Conservation (phyloP, 768 basidiomycete genomes). For the Lentinula raphanica region DNA sequence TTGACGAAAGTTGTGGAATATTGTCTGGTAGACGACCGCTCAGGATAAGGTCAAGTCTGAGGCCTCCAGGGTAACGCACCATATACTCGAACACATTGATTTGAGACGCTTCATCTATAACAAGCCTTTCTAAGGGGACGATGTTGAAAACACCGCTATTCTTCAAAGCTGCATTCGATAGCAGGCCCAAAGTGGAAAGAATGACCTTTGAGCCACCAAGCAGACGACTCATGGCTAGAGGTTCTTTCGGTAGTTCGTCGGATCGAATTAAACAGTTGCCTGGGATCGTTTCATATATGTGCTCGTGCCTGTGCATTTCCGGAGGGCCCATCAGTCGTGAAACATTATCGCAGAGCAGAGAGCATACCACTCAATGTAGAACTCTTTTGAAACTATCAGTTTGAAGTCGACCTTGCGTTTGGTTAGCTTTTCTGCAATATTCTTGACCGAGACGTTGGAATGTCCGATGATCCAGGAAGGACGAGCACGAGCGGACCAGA, state of each 20-base stretch:
- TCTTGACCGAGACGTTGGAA: constrained; percentile 48
- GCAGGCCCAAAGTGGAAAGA: constrained; percentile 45
- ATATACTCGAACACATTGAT: constrained; percentile 44
- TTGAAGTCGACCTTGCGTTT: constrained; percentile 33
- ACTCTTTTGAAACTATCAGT: constrained; percentile 42
- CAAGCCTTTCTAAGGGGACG: constrained; percentile 38
- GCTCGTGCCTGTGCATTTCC: constrained; percentile 47
- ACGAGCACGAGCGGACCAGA: constrained; percentile 22
- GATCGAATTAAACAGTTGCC: constrained; percentile 34
- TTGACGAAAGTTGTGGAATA: constrained; percentile 36
- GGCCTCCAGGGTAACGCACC: constrained; percentile 21
- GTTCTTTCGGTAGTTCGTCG: constrained; percentile 31
- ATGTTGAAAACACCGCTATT: constrained; percentile 26
- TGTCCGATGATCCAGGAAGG: constrained; percentile 40
- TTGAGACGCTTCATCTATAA: constrained; percentile 56
- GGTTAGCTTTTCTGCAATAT: constrained; percentile 39
- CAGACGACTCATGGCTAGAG: constrained; percentile 16
- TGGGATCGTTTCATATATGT: constrained; percentile 33
- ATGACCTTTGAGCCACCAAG: constrained; percentile 30
- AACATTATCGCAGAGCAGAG: constrained; percentile 26
- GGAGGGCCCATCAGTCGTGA: constrained; percentile 19
- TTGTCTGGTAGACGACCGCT: constrained; percentile 28
- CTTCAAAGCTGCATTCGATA: constrained; percentile 40
- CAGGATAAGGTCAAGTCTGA: not conserved
- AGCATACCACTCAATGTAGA: constrained; percentile 41